Evolutionary conservation across 768 basidiomycete genomes (phyloP).

Genomic region (Amanita polypyramis): DNA sequence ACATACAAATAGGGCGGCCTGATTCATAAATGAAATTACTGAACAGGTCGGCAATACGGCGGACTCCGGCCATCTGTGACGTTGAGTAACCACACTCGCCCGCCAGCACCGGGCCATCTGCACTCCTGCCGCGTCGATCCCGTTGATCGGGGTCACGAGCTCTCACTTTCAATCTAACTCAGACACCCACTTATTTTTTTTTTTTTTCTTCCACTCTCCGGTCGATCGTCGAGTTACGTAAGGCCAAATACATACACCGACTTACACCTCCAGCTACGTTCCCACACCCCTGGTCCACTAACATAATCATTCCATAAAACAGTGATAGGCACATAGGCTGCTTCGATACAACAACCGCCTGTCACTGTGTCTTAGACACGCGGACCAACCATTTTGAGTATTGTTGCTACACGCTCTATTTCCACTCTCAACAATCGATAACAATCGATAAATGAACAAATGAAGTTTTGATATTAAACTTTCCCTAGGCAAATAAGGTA

Average conservation of each 20-base stretch:
- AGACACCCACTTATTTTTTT: background rate
- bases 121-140: background rate
- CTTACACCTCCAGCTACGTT: too few relatives aligned
- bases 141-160: background rate
- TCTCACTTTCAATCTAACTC: too few relatives aligned
- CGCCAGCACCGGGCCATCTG: background rate
- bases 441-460: background rate
- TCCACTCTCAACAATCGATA: background rate
- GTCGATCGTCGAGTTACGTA: too few relatives aligned
- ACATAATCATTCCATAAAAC: too few relatives aligned
- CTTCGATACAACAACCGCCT: too few relatives aligned
- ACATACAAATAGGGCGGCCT: slow-evolving; percentile 7
- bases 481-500: too few relatives aligned
- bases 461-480: background rate
- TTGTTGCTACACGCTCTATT: background rate
- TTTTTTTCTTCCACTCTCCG: background rate
- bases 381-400: too few relatives aligned
- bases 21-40: background rate
- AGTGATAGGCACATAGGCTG: too few relatives aligned
- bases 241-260: too few relatives aligned
- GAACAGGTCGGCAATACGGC: slow-evolving; percentile 2
- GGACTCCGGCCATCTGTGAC: slow-evolving; percentile 1
- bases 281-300: too few relatives aligned
- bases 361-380: too few relatives aligned
- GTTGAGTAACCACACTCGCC: too few relatives aligned